Evolutionary conservation across 768 basidiomycete species (phyloP).

Genomic region (Gyrodon lividus): DNA sequence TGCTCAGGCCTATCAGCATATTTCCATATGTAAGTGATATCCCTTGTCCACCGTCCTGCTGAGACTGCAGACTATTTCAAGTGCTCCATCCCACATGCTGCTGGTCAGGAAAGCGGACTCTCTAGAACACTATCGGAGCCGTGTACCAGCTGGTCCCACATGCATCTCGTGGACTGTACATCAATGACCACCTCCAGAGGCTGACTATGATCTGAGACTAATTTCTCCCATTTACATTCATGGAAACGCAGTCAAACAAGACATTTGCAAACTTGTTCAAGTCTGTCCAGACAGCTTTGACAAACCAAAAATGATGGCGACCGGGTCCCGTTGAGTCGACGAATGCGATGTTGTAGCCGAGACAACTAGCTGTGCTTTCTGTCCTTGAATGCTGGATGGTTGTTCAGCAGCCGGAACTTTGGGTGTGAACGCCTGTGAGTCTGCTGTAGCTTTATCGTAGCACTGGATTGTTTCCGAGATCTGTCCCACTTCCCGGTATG

Average conservation of each 20-base stretch:
- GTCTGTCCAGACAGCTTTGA: neutral
- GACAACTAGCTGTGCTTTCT: neutral
- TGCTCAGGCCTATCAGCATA: constrained; percentile 17
- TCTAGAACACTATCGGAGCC: constrained; percentile 11
- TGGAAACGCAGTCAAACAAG: neutral
- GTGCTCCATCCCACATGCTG: constrained; percentile 6
- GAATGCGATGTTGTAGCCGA: constrained; percentile 6
- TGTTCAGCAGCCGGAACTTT: constrained; percentile 12
- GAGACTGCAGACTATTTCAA: constrained; percentile 12
- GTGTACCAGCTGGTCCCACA: neutral
- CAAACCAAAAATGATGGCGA: constrained; percentile 5
- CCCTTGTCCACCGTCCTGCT: neutral
- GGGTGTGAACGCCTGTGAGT: constrained; percentile 16
- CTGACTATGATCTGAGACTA: neutral
- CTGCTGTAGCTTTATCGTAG: constrained; percentile 1
- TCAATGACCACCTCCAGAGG: neutral
- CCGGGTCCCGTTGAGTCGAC: constrained; percentile 11
- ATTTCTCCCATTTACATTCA: constrained; percentile 1
- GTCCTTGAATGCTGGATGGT: constrained; percentile 5
- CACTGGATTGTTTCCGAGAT: constrained; percentile 20
- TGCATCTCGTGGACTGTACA: neutral
- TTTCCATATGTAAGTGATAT: constrained; percentile 16
- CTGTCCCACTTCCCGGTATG: constrained; percentile 13
- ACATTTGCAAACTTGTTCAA: neutral
- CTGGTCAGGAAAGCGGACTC: neutral